A percentile compares a stretch with the other conserved stretches of the same genome.
Evolutionary conservation across 371 early-diverging fungal species (phyloP).

Genomic region (Mortierella sp.): DNA sequence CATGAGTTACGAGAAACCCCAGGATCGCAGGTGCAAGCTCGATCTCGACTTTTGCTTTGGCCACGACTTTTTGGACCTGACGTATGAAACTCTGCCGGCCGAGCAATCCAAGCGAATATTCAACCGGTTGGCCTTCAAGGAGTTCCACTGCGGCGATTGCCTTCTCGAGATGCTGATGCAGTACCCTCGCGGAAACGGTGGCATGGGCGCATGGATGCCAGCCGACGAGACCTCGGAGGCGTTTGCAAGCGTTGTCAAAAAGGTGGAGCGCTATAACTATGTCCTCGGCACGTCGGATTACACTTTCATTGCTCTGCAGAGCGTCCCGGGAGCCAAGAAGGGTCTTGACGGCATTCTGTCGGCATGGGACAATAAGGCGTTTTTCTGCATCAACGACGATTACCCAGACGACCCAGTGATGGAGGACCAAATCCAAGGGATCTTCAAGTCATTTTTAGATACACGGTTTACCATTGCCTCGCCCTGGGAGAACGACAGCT

Average conservation of each 20-base stretch:
- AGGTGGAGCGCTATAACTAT: slow-evolving; percentile 35
- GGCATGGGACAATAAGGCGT: slow-evolving; percentile 17
- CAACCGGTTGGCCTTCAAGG: slow-evolving; percentile 27
- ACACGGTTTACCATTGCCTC: slow-evolving; percentile 25
- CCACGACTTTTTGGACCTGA: slow-evolving; percentile 23
- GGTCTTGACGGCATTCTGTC: slow-evolving; percentile 22
- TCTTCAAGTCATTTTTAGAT: slow-evolving; percentile 34
- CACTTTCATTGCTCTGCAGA: slow-evolving; percentile 35
- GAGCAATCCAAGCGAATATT: slow-evolving; percentile 16
- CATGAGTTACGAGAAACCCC: slow-evolving; percentile 27
- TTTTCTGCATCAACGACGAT: slow-evolving; percentile 54
- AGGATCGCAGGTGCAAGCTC: slow-evolving; percentile 33
- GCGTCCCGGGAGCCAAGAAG: not conserved
- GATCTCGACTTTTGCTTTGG: slow-evolving; percentile 49
- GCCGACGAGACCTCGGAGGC: slow-evolving; percentile 27
- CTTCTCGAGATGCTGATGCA: slow-evolving; percentile 43
- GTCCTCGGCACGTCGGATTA: slow-evolving; percentile 51
- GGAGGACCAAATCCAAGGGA: slow-evolving; percentile 18
- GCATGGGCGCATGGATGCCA: slow-evolving; percentile 46
- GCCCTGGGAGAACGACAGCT: slow-evolving; percentile 28
- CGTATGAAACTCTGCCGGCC: not conserved
- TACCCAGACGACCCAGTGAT: slow-evolving; percentile 25
- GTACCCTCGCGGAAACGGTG: slow-evolving; percentile 16
- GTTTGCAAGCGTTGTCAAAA: slow-evolving; percentile 15
- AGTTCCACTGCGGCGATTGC: slow-evolving; percentile 52